phyloP scores from a whole-genome alignment of 1,139 yeast species.

The Debaryomyces psychrophilus region DNA sequence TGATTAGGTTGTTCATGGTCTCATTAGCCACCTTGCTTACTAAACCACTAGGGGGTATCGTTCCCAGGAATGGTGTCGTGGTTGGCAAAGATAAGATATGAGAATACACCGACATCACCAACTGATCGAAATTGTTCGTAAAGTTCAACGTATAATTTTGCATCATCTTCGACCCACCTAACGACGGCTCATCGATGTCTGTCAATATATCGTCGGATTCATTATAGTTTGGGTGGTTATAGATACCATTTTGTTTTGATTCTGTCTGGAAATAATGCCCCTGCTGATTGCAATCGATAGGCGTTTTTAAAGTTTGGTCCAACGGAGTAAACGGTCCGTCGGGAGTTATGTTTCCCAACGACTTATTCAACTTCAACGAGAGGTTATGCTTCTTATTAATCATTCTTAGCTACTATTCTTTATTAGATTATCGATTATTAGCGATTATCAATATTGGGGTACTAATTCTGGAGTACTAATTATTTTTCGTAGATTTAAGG shows the following conservation, averaged over 20 bases:
- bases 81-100: slow-evolving; percentile 46
- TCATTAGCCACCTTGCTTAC: slow-evolving; percentile 50
- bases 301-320: slow-evolving; percentile 49
- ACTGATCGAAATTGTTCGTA: slow-evolving; percentile 41
- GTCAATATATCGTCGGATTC: slow-evolving; percentile 50
- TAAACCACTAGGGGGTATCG: slow-evolving; percentile 49
- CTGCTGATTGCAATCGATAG: slow-evolving; percentile 28
- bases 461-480: slow-evolving; percentile 4
- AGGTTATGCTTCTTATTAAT: slow-evolving; percentile 33
- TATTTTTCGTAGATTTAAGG: not conserved
- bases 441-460: slow-evolving; percentile 1
- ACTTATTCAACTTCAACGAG: slow-evolving; percentile 34
- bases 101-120: slow-evolving; percentile 40
- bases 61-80: slow-evolving; percentile 50
- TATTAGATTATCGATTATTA: not conserved
- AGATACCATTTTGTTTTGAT: slow-evolving; percentile 20
- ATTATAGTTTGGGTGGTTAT: slow-evolving; percentile 36
- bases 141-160: slow-evolving; percentile 40
- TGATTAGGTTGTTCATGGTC: slow-evolving; percentile 35
- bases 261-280: not conserved
- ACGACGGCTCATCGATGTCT: slow-evolving; percentile 40
- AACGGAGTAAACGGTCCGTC: slow-evolving; percentile 49
- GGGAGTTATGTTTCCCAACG: slow-evolving; percentile 26
- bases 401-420: slow-evolving; percentile 18
- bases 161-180: slow-evolving; percentile 22